A percentile compares a stretch with the other conserved stretches of the same genome.
Conservation (phyloP, 2,329 filamentous ascomycete species). For the Claviceps purpurea region DNA sequence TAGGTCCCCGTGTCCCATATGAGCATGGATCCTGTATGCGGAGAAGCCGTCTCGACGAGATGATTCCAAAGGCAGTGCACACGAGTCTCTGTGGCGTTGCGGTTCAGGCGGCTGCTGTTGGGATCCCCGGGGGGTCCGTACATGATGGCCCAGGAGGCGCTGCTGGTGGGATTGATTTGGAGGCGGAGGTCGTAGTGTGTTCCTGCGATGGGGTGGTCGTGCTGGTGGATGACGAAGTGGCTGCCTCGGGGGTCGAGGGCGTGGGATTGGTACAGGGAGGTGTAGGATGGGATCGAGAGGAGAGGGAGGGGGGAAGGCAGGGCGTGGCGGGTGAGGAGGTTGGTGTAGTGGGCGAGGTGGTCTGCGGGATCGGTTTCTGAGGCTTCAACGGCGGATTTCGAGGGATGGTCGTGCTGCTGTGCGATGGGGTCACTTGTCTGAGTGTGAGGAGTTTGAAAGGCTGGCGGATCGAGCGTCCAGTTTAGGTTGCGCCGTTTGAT, state of each 20-base stretch:
- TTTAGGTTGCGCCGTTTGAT: conserved; percentile 32
- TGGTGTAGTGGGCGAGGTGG: conserved; percentile 26
- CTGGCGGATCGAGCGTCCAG: conserved; percentile 23
- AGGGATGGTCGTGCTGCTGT: conserved; percentile 5
- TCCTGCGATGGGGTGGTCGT: conserved; percentile 58
- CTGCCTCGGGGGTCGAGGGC: conserved; percentile 19
- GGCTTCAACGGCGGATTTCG: conserved; percentile 27
- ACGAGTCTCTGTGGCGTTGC: conserved; percentile 49
- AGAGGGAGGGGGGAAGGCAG: conserved; percentile 16
- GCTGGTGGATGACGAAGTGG: conserved; percentile 60
- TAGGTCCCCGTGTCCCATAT: conserved; percentile 53
- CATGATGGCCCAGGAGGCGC: conserved; percentile 52
- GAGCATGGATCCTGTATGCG: conserved; percentile 41
- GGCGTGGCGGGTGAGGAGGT: conserved; percentile 16
- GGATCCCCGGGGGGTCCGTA: conserved; percentile 47
- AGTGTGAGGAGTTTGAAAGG: background rate
- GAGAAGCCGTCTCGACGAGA: conserved; percentile 43
- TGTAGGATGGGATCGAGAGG: conserved; percentile 22
- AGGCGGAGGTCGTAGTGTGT: conserved; percentile 56
- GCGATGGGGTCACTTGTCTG: background rate
- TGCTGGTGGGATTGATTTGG: conserved; percentile 55
- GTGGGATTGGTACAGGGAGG: conserved; percentile 23
- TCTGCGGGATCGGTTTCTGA: conserved; percentile 23
- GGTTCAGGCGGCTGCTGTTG: conserved; percentile 37
- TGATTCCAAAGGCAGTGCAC: conserved; percentile 50